Base-by-base conservation (phyloP, 306 rosid genomes). In the Sesbania bispinosa region DNA sequence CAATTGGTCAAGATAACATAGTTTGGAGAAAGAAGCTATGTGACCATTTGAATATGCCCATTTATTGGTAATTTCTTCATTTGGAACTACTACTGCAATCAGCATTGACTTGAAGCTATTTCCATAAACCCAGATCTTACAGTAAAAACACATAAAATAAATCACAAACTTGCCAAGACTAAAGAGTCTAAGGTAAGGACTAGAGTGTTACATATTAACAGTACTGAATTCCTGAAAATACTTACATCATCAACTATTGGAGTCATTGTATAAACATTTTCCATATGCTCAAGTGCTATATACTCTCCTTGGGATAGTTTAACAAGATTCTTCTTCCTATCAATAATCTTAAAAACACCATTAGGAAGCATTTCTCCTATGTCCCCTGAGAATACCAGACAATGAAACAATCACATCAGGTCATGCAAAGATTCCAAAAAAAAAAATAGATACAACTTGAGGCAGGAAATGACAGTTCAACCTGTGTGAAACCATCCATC, bases 401-500 rank as follows among this genome's bases (percentile, higher is more conserved):
- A 69, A 55, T 41, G 10, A 66, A 47, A 72, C 13, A 41, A 26
- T 10, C 41, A 24, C 11, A 41, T 68, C 32, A 72, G 29, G 32
- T 6, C n/a, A n/a, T 18, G 10, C 4, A 43, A 55, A 18, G 0
- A 14, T 27, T 59, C 45, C 21, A 9, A 4, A 19, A 2, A n/a
- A 42, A 55, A 1, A n/a, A n/a, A n/a, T 16, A 36, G 14, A 41
- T 5, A 38, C 24, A 66, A 13, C 52, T 21, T 35, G 13, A 42
- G 73, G 68, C 36, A 30, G 13, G 48, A 41, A 58, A 75, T 4
- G 30, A 18, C 13, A 66, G 10, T 20, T 45, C 2, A 59, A 82
- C 88, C 97, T 77, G 98, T 90, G 75, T 93, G 96, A 63, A 93
- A 90, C 98, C 98, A 93, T 33, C 98, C 97, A 71, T 93, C 98